Percentiles rank a stretch among this genome's conserved stretches.
These are phyloP conservation scores for Fomitopsis pinicola DNA, from an alignment of 1,284 basidiomycete species.

Conservation along the genomic window DNA sequence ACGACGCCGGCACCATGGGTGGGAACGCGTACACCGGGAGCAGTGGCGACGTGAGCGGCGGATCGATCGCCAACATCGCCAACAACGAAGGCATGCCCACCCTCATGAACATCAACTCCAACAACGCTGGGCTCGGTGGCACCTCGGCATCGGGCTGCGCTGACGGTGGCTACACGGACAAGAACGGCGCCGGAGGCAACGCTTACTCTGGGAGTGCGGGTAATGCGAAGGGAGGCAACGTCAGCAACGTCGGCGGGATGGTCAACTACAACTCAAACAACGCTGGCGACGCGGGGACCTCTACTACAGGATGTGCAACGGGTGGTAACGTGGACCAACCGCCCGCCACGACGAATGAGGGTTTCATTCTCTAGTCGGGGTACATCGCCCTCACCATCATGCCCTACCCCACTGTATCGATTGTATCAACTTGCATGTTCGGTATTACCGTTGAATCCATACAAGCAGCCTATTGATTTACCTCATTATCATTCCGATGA, in stretches of 20 bases:
- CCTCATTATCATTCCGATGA: too few relatives aligned
- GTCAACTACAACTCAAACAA: conserved; percentile 30
- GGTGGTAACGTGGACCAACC: conserved; percentile 10
- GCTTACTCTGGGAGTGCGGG: conserved; percentile 26
- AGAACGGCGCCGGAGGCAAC: conserved; percentile 26
- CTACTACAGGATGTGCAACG: conserved; percentile 23
- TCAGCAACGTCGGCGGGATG: conserved; percentile 24
- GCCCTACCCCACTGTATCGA: not conserved
- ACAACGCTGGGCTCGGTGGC: conserved; percentile 29
- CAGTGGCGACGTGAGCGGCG: conserved; percentile 23
- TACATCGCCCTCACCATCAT: not conserved
- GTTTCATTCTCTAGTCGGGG: not conserved
- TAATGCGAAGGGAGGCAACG: conserved; percentile 23
- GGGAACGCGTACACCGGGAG: conserved; percentile 26
- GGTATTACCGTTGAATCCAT: too few relatives aligned
- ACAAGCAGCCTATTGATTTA: too few relatives aligned
- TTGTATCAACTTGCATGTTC: not conserved
- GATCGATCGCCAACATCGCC: conserved; percentile 19
- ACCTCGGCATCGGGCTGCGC: conserved; percentile 25
- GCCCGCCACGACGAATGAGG: not conserved
- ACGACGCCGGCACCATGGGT: conserved; percentile 22
- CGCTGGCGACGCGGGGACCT: conserved; percentile 25
- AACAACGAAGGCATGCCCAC: conserved; percentile 25
- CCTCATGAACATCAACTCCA: conserved; percentile 29
- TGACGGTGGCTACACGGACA: conserved; percentile 20